Evolutionary conservation across 805 yeast genomes (phyloP).

Genomic region (Lachancea waltii): DNA sequence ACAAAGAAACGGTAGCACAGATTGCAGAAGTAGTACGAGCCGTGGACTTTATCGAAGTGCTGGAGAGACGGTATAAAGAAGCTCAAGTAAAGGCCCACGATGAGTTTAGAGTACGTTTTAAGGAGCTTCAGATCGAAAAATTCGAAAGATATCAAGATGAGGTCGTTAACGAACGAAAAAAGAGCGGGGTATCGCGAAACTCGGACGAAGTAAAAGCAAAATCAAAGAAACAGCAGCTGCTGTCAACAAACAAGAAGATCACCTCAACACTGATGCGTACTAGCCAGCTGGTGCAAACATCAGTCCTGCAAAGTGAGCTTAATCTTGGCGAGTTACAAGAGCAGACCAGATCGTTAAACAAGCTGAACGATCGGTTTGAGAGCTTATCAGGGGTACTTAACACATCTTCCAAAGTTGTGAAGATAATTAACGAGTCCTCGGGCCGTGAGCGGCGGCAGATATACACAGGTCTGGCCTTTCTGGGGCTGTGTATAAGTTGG

Average conservation of each 20-base stretch:
- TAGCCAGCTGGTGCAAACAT: slow-evolving; percentile 29
- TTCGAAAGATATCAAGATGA: slow-evolving; percentile 1
- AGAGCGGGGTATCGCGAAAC: not conserved
- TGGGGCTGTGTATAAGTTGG: slow-evolving; percentile 28
- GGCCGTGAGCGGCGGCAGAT: slow-evolving; percentile 32
- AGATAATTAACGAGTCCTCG: slow-evolving; percentile 27
- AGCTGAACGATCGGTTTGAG: slow-evolving; percentile 29
- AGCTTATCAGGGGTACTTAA: slow-evolving; percentile 25
- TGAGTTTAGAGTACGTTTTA: slow-evolving; percentile 5
- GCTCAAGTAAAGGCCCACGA: slow-evolving; percentile 2
- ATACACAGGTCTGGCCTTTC: slow-evolving; percentile 26
- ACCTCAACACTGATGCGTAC: slow-evolving; percentile 29
- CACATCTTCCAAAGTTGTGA: slow-evolving; percentile 28
- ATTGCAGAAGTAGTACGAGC: slow-evolving; percentile 2
- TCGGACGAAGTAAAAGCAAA: not conserved
- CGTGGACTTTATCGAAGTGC: slow-evolving; percentile 5
- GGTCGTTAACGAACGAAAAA: not conserved
- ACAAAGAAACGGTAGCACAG: slow-evolving; percentile 1
- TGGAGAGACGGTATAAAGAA: slow-evolving; percentile 4
- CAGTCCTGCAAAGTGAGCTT: slow-evolving; percentile 31
- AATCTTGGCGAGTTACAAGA: slow-evolving; percentile 30
- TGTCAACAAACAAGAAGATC: slow-evolving; percentile 24
- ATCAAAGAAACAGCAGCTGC: slow-evolving; percentile 12
- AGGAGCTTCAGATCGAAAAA: slow-evolving; percentile 6
- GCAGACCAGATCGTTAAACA: slow-evolving; percentile 27